Evolutionary conservation across 306 rosid species (phyloP).

Genomic region (Rubus parviflorus): DNA sequence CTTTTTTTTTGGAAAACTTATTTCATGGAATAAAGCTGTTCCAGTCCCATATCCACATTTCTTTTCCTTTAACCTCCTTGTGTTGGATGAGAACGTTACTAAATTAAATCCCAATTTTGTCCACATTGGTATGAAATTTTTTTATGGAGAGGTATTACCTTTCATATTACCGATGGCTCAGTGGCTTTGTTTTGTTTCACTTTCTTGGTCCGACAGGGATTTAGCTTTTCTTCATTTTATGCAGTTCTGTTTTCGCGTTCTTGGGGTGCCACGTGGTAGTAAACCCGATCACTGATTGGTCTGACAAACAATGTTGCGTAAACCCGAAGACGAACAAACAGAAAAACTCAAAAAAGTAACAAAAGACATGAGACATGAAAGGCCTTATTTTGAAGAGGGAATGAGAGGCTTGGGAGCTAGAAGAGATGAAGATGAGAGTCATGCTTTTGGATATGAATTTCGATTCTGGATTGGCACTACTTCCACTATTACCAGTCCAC

Average conservation of each 20-base stretch:
- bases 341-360: not conserved
- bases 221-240: not conserved
- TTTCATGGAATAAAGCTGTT: slow-evolving; percentile 39
- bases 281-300: too few species aligned
- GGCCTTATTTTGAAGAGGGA: too few species aligned
- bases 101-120: slow-evolving; percentile 13
- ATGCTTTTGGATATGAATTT: too few species aligned
- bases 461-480: not conserved
- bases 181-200: not conserved
- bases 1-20: slow-evolving; percentile 26
- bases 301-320: too few species aligned
- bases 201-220: not conserved
- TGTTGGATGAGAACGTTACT: not conserved
- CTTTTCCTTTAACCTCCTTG: not conserved
- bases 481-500: not conserved
- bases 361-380: not conserved
- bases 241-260: not conserved
- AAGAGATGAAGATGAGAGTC: not conserved
- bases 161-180: too few species aligned
- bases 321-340: too few species aligned
- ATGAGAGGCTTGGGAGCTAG: too few species aligned
- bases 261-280: not conserved
- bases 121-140: not conserved
- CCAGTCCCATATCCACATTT: slow-evolving; percentile 19
- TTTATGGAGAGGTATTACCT: not conserved